These are phyloP conservation scores for Gracilariopsis chorda DNA, from an alignment of 23 red algal species.

Conservation along the genomic window DNA sequence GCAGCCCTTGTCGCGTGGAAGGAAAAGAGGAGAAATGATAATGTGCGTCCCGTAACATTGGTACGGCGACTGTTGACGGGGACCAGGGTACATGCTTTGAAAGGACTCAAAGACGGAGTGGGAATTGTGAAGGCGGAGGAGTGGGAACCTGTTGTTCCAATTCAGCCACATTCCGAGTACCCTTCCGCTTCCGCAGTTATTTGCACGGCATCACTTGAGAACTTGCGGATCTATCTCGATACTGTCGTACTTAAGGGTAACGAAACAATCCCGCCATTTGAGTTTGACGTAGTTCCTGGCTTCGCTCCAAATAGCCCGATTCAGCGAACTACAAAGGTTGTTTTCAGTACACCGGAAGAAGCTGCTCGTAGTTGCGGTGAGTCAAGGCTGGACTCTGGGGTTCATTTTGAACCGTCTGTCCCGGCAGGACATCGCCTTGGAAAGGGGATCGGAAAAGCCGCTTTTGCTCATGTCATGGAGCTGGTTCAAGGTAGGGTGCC, in stretches of 20 bases:
- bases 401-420: conserved; percentile 49
- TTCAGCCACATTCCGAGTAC: conserved; percentile 53
- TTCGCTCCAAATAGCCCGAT: conserved; percentile 12
- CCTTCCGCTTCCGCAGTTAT: conserved; percentile 45
- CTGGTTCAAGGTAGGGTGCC: conserved; percentile 35
- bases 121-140: conserved; percentile 26
- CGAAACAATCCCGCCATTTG: conserved; percentile 11
- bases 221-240: not conserved
- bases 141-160: conserved; percentile 41
- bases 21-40: conserved; percentile 51
- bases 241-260: not conserved
- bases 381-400: conserved; percentile 34
- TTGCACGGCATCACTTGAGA: conserved; percentile 24
- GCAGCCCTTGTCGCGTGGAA: conserved; percentile 35
- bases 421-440: conserved; percentile 25
- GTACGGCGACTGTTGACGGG: conserved; percentile 7
- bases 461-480: conserved; percentile 25
- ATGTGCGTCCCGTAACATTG: conserved; percentile 26
- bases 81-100: not conserved
- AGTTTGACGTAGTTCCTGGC: not conserved
- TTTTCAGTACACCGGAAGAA: conserved; percentile 26
- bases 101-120: not conserved
- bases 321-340: not conserved
- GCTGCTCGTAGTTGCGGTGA: conserved; percentile 38
- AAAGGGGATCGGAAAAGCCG: conserved; percentile 29